Evolutionary conservation across 1,284 basidiomycete genomes (phyloP), one percentile per base, ranked within the genome.

Genomic region (Stereum hirsutum): DNA sequence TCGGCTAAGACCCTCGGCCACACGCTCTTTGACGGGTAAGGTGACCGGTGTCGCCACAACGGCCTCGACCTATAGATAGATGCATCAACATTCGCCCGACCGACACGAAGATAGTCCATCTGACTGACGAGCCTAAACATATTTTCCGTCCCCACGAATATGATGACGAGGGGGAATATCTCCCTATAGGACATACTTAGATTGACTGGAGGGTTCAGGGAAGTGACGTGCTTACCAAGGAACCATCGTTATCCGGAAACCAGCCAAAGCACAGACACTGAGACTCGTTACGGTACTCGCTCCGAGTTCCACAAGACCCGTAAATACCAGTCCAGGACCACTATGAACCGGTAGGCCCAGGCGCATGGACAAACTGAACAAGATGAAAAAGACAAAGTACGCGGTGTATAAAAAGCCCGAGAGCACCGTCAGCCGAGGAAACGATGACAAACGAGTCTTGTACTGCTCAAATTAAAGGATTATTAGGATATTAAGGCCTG

Each of bases 71-170:
- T 89, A 50, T 15, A 33, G 23, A 40, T 3, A 6, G 24, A 28
- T 49, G 33, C 46, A 49, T 30, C 30, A 36, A 31, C 11, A 15
- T 24, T 40, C 34, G 51, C 40, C 19, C 41, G 32, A 21, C 7
- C 40, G 33, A 31, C 14, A 12, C 10, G n/a, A 27, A 15, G 41
- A 34, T 37, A 20, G 30, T 23, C 28, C 45, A n/a, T n/a, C n/a
- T n/a, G n/a, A 62, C 81, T 55, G 59, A 93, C 90, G 57, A 99
- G 69, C 54, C 85, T 87, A 59, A 91, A 90, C 94, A 98, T 98
- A 57, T 97, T 97, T 65, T 98, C 95, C 2, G 91, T 88, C 7
- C 95, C 95, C 15, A 97, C 89, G 52, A 98, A 94, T 14, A 94
- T 80, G 40, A 99, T 91, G 39, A 97, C 88, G 49, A 98, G 89